Conservation (phyloP, 1,284 basidiomycete species). For the Mycosarcoma maydis region DNA sequence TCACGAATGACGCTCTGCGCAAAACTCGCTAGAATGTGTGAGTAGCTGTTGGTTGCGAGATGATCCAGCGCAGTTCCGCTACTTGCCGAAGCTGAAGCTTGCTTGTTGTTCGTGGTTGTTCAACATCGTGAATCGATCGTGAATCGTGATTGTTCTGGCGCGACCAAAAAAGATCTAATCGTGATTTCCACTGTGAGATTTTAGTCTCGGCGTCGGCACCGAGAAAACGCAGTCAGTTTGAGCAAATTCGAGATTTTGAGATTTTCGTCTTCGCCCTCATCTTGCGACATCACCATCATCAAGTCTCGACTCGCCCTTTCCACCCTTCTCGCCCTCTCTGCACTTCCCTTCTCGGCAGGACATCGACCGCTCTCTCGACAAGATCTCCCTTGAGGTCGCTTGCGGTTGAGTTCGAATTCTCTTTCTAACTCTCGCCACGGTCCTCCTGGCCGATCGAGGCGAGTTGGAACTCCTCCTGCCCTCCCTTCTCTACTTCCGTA, state of each 20-base stretch:
- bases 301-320: background rate
- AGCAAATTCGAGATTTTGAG: constrained; percentile 33
- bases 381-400: background rate
- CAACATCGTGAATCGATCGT: too few species aligned
- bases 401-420: background rate
- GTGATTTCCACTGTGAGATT: constrained; percentile 10
- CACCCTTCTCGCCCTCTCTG: background rate
- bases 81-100: too few species aligned
- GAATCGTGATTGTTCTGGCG: too few species aligned
- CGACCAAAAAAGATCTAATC: too few species aligned
- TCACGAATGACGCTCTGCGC: background rate
- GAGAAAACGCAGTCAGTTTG: constrained; percentile 1
- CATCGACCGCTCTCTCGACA: background rate
- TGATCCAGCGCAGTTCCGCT: too few species aligned
- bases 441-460: background rate
- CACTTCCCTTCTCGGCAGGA: background rate
- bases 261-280: constrained; percentile 12
- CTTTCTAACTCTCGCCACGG: background rate
- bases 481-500: too few species aligned
- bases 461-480: too few species aligned
- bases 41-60: too few species aligned
- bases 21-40: background rate
- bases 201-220: constrained; percentile 9
- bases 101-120: too few species aligned
- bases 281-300: constrained; percentile 37